Evolutionary conservation across 2,329 filamentous ascomycete species (phyloP), one percentile per base, ranked within the genome.

Genomic region (Reticulascus tulasneorum): DNA sequence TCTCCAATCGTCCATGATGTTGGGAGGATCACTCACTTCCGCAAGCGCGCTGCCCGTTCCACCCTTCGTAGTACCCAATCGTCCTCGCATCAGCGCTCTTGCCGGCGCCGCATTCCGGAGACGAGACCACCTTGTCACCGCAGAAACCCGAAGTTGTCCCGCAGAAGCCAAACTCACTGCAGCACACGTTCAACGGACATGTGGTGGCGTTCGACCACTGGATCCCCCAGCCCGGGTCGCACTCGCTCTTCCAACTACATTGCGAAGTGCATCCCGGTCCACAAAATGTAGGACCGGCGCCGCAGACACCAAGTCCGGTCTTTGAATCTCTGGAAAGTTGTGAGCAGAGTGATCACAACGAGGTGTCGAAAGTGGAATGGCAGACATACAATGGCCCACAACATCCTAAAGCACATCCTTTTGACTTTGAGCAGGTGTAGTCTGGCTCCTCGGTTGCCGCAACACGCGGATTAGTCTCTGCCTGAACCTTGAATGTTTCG

Each of bases 11-110:
- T n/a, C n/a, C n/a, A n/a, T n/a, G n/a, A n/a, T n/a, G n/a, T n/a
- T n/a, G n/a, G n/a, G n/a, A n/a, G n/a, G n/a, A n/a, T n/a, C n/a
- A n/a, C 23, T 24, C 9, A 24, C 13, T 34, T 4, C 48, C 37
- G 38, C 56, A 59, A 0, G 41, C 16, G 2, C 47, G 32, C 1
- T 37, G n/a, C 0, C 12, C 18, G 15, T 42, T 30, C 52, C 54
- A 59, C 0, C 49, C 50, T 26, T 60, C 53, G 11, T 52, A 56
- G 38, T 63, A 59, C 0, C 57, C 56, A 3, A 61, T 41, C 10
- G 28, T 31, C 11, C 33, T 22, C 25, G 30, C 31, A 5, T 22
- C 24, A 13, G 37, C 36, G 20, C 24, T 37, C 9, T 16, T 13
- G 7, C 17, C 35, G n/a, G 21, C 13, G 17, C n/a, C n/a, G 26